Conservation (phyloP, 257 asterid species). For the Nemophila menziesii region DNA sequence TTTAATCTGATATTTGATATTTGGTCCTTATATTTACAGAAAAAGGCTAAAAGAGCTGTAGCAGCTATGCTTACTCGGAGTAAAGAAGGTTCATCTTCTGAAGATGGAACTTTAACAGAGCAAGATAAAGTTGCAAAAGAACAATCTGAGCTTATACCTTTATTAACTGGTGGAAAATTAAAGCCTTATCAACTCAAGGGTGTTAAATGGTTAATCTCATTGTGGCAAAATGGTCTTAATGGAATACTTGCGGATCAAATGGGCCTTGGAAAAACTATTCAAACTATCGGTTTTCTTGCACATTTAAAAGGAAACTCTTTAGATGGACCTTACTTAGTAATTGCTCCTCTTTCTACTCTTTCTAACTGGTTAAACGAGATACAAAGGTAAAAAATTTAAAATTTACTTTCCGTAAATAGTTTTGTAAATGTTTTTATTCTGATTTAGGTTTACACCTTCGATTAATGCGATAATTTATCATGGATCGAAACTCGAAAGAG, state of each 20-base stretch:
- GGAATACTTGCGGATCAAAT: slow-evolving; percentile 99
- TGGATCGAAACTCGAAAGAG: slow-evolving; percentile 63
- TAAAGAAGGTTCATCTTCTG: slow-evolving; percentile 48
- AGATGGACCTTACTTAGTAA: slow-evolving; percentile 83
- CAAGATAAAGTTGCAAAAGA: slow-evolving; percentile 66
- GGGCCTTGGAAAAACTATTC: slow-evolving; percentile 99
- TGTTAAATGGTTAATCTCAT: slow-evolving; percentile 94
- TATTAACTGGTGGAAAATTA: slow-evolving; percentile 89
- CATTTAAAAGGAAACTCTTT: slow-evolving; percentile 93
- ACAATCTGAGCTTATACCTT: slow-evolving; percentile 80
- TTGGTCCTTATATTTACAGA: slow-evolving; percentile 22
- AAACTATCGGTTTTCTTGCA: slow-evolving; percentile 86
- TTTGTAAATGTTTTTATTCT: slow-evolving; percentile 1
- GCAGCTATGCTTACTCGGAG: slow-evolving; percentile 86
- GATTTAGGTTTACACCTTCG: slow-evolving; percentile 69
- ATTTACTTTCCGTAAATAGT: slow-evolving; percentile 4
- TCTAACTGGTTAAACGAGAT: slow-evolving; percentile 94
- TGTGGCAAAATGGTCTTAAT: slow-evolving; percentile 98
- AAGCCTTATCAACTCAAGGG: slow-evolving; percentile 92
- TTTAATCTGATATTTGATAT: background rate
- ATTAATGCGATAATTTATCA: slow-evolving; percentile 71
- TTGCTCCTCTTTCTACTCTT: slow-evolving; percentile 95
- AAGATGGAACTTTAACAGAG: slow-evolving; percentile 52
- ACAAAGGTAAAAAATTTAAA: slow-evolving; percentile 38
- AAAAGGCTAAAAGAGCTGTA: slow-evolving; percentile 90